Evolutionary conservation across 352 stramenopile species (phyloP), one percentile per base, ranked within the genome.

Genomic region (Thalassiosira livingstoniorum): DNA sequence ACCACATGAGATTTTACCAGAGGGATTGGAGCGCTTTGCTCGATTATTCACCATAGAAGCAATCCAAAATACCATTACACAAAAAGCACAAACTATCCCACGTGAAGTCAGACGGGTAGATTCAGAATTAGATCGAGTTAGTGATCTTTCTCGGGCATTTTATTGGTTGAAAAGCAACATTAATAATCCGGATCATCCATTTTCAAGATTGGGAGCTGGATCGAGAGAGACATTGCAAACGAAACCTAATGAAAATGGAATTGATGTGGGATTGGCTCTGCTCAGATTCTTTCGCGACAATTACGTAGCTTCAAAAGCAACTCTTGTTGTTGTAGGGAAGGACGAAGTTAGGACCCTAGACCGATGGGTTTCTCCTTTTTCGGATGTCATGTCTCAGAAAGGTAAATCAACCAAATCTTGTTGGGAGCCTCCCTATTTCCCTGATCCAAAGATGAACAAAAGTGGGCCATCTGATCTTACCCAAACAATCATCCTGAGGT

Each of bases 121-220:
- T 77, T 47, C 67, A 21, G 89, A 93, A 79, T 47, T 93, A 18
- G 85, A 92, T 72, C 76, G 78, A 45, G 73, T 68, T n/a, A 79
- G 83, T 81, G 65, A 83, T 25, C 63, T 62, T 45, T 75, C 66
- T 3, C 61, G 81, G 72, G 78, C 82, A 32, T 81, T 87, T 55
- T 93, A 92, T 65, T 75, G 92, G 10, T 71, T 83, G 1, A 93
- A 93, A 65, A 72, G 63, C 27, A 77, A 90, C 27, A 82, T 90
- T 64, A 21, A 39, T 11, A 89, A 92, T 75, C 75, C 72, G 27
- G 58, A 90, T 15, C 87, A 93, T 87, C 89, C 87, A 4, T 93
- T 89, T 78, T 34, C 85, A 13, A 80, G 80, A 65, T 86, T 91
- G 35, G 66, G 45, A 15, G 67, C 75, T n/a, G 89, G 89, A 5